phyloP scores from a whole-genome alignment of 2,329 filamentous ascomycete species.

The Exophiala alcalophila region DNA sequence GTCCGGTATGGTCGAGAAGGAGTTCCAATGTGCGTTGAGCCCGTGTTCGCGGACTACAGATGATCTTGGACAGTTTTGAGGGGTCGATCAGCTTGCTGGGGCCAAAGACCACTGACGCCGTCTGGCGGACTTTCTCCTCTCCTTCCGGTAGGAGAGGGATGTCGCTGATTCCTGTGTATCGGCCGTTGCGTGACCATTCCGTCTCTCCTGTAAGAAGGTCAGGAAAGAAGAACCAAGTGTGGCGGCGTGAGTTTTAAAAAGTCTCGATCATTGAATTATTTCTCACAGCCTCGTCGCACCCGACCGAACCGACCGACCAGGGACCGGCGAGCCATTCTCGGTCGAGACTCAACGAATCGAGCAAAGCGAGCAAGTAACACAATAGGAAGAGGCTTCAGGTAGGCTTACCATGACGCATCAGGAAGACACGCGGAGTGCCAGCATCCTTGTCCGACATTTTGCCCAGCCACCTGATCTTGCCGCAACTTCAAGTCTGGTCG shows the following conservation, averaged over 20 bases:
- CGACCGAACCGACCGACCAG: too few relatives aligned
- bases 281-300: too few relatives aligned
- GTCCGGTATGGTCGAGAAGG: conserved; percentile 16
- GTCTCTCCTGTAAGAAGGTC: conserved; percentile 38
- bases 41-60: conserved; percentile 50
- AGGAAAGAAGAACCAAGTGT: too few relatives aligned
- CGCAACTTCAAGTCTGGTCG: too few relatives aligned
- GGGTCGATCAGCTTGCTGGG: conserved; percentile 53
- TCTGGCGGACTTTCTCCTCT: conserved; percentile 45
- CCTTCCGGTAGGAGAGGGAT: conserved; percentile 44
- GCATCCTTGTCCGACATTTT: conserved; percentile 31
- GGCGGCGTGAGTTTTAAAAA: too few relatives aligned
- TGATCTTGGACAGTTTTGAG: conserved; percentile 46
- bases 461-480: too few relatives aligned
- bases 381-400: background rate
- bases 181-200: conserved; percentile 48
- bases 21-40: conserved; percentile 51
- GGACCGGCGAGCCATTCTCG: too few relatives aligned
- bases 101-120: conserved; percentile 49
- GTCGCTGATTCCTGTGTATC: conserved; percentile 48
- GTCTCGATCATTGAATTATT: too few relatives aligned
- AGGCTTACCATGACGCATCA: conserved; percentile 29
- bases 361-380: too few relatives aligned
- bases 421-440: conserved; percentile 27
- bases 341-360: too few relatives aligned